phyloP scores from a whole-genome alignment of 768 basidiomycete genomes.

The Lactarius deliciosus region DNA sequence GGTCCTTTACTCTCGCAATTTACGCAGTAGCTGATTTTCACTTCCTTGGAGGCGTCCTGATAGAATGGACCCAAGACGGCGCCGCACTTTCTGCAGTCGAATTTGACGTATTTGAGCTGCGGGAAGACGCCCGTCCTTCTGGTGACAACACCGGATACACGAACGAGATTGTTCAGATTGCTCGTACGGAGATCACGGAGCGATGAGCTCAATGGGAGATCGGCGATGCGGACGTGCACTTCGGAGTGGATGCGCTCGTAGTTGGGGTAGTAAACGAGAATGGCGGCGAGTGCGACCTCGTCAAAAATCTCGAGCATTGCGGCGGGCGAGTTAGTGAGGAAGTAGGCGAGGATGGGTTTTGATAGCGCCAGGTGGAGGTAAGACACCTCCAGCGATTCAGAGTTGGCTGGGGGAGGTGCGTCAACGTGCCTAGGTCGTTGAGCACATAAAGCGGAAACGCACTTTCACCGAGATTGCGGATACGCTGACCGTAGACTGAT shows the following conservation, averaged over 20 bases:
- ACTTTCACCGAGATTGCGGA: constrained; percentile 95
- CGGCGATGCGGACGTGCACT: constrained; percentile 94
- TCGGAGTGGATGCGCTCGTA: constrained; percentile 98
- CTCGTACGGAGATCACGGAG: constrained; percentile 91
- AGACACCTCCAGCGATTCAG: constrained; percentile 96
- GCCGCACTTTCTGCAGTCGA: constrained; percentile 94
- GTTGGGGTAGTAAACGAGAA: constrained; percentile 91
- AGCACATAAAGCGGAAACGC: constrained; percentile 31
- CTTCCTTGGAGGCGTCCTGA: constrained; percentile 93
- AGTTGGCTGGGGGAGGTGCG: constrained; percentile 63
- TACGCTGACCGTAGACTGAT: constrained; percentile 93
- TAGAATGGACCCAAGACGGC: constrained; percentile 96
- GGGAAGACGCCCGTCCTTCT: constrained; percentile 95
- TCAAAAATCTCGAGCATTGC: constrained; percentile 95
- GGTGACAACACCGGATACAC: constrained; percentile 95
- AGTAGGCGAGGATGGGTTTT: constrained; percentile 95
- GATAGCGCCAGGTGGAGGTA: constrained; percentile 92
- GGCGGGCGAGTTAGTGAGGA: constrained; percentile 91
- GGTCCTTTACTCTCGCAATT: constrained; percentile 95
- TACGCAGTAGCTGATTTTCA: constrained; percentile 90
- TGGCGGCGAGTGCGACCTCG: constrained; percentile 90
- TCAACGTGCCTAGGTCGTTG: background rate
- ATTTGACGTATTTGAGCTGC: constrained; percentile 99
- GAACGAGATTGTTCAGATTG: constrained; percentile 93
- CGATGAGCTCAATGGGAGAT: constrained; percentile 86